A percentile compares a stretch with the other conserved stretches of the same genome.
These are phyloP conservation scores for Chlorella sp. DNA, from an alignment of 139 green algal species.

Conservation along the genomic window DNA sequence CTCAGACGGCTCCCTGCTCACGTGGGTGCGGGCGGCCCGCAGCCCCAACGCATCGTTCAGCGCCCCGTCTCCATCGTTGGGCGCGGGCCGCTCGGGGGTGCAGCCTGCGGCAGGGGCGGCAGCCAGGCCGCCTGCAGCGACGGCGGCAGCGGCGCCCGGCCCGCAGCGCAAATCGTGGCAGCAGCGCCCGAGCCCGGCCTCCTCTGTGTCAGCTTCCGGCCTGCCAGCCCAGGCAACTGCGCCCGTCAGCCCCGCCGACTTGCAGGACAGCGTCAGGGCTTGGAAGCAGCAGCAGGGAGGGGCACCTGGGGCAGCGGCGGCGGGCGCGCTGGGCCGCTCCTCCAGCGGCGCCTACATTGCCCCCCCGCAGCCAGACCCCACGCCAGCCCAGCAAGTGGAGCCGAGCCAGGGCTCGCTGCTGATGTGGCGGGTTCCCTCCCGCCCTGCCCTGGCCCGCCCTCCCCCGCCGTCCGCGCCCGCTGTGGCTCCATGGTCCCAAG, in stretches of 20 bases:
- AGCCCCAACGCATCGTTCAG: neutral
- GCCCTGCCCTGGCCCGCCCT: too few species aligned
- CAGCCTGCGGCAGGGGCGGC: neutral
- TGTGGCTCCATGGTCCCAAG: too few species aligned
- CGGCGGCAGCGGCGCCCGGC: constrained; percentile 1
- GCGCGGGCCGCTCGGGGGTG: neutral
- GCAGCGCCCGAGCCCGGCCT: neutral
- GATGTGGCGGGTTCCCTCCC: constrained; percentile 2
- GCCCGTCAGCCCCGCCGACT: too few species aligned
- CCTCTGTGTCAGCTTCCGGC: too few species aligned
- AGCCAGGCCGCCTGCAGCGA: neutral
- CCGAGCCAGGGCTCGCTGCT: constrained; percentile 6
- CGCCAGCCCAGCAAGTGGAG: constrained; percentile 6
- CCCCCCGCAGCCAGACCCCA: neutral
- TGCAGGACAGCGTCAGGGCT: too few species aligned
- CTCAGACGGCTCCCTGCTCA: constrained; percentile 16
- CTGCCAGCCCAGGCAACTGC: too few species aligned
- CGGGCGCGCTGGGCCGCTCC: too few species aligned
- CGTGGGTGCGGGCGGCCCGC: constrained; percentile 9
- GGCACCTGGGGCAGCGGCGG: too few species aligned
- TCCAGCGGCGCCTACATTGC: neutral
- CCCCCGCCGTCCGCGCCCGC: too few species aligned
- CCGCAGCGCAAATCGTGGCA: too few species aligned
- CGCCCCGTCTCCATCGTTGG: neutral
- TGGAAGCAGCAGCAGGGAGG: too few species aligned